These are phyloP conservation scores for Prototheca cutis DNA, from an alignment of 163 green algal species.

Conservation along the genomic window DNA sequence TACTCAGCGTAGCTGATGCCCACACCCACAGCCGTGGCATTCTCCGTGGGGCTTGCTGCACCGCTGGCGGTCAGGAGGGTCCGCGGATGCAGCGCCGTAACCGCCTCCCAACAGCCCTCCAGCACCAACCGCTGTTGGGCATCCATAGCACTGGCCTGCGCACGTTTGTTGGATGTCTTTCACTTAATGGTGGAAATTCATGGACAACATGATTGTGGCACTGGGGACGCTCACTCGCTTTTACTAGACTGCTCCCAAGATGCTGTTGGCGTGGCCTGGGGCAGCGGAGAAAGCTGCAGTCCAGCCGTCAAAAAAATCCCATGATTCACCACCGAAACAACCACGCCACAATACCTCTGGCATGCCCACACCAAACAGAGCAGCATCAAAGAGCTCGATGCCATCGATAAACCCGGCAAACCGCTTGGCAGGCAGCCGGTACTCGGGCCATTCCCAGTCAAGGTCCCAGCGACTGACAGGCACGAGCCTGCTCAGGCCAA, in stretches of 20 bases:
- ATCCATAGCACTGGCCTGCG: slow-evolving; percentile 69
- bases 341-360: too few relatives aligned
- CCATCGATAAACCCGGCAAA: background rate
- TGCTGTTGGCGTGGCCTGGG: too few relatives aligned
- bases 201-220: too few relatives aligned
- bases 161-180: too few relatives aligned
- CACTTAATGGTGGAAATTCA: too few relatives aligned
- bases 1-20: slow-evolving; percentile 30
- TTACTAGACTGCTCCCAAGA: too few relatives aligned
- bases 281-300: too few relatives aligned
- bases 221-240: too few relatives aligned
- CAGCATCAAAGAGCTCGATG: slow-evolving; percentile 1
- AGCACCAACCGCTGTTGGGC: slow-evolving; percentile 69
- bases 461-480: background rate
- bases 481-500: background rate
- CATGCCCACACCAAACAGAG: background rate
- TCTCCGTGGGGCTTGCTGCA: too few relatives aligned
- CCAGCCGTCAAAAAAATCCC: too few relatives aligned
- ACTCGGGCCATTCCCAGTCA: background rate
- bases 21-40: slow-evolving; percentile 22
- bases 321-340: too few relatives aligned
- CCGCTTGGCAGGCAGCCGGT: background rate
- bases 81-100: background rate
- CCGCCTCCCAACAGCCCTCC: slow-evolving; percentile 10
- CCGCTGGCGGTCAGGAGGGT: background rate